These are phyloP conservation scores for Phylloporus gajari DNA, from an alignment of 1,284 basidiomycete genomes.

Conservation along the genomic window DNA sequence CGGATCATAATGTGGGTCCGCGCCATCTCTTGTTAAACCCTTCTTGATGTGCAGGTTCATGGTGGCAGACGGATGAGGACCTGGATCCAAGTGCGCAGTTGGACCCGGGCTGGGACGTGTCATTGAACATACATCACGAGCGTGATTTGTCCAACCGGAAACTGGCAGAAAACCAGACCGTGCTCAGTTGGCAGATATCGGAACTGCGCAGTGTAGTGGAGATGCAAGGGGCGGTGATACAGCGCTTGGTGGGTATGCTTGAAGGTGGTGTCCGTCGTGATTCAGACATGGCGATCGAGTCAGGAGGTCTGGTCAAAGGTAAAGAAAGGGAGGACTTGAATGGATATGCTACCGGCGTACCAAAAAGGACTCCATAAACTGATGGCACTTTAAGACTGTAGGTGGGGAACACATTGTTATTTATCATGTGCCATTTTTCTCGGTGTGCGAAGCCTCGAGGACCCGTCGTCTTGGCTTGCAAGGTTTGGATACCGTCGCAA, in stretches of 20 bases:
- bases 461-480: too few species aligned
- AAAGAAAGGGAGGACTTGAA: conserved; percentile 20
- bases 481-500: too few species aligned
- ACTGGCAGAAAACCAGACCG: conserved; percentile 69
- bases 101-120: conserved; percentile 5
- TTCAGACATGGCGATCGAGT: neutral
- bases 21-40: neutral
- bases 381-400: neutral
- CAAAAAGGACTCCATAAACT: conserved; percentile 26
- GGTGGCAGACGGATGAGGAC: conserved; percentile 18
- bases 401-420: neutral
- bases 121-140: conserved; percentile 28
- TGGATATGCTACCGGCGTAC: conserved; percentile 8
- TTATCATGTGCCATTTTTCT: neutral
- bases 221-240: conserved; percentile 63
- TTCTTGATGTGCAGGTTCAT: neutral
- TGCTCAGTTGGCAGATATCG: conserved; percentile 68
- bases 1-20: conserved; percentile 53
- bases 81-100: neutral
- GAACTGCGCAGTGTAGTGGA: conserved; percentile 65
- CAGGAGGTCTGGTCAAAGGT: conserved; percentile 19
- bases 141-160: conserved; percentile 64
- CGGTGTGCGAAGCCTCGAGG: neutral
- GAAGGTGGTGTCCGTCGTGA: conserved; percentile 11
- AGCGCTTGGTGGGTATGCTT: conserved; percentile 29